Conservation (phyloP, 805 yeast species). For the Starmera dryadoides region DNA sequence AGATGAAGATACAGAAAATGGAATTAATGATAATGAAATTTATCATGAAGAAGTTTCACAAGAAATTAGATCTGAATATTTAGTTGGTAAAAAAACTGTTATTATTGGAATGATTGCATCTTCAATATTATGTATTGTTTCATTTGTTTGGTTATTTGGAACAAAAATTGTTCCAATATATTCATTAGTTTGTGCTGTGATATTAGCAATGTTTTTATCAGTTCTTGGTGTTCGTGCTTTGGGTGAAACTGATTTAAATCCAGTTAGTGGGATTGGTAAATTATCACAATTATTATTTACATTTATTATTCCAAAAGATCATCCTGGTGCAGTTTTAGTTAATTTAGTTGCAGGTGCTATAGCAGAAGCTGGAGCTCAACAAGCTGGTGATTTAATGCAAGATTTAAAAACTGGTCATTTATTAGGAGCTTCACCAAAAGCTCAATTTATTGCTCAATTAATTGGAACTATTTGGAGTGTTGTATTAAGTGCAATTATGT, state of each 20-base stretch:
- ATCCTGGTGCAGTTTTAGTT: constrained; percentile 76
- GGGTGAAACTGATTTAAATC: constrained; percentile 95
- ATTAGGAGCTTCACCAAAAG: constrained; percentile 85
- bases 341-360: constrained; percentile 94
- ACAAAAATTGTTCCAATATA: constrained; percentile 56
- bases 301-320: constrained; percentile 59
- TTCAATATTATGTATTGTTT: constrained; percentile 55
- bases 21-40: not conserved
- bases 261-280: constrained; percentile 95
- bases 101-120: constrained; percentile 58
- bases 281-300: constrained; percentile 88
- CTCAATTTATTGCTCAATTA: constrained; percentile 86
- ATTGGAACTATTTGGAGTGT: constrained; percentile 86
- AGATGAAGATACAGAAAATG: not conserved
- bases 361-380: constrained; percentile 98
- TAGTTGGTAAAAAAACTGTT: constrained; percentile 45
- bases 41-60: constrained; percentile 23
- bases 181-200: constrained; percentile 59
- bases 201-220: constrained; percentile 72
- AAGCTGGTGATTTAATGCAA: constrained; percentile 97
- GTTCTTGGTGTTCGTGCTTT: constrained; percentile 87
- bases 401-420: constrained; percentile 92
- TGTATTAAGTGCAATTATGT: constrained; percentile 72
- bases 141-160: constrained; percentile 67
- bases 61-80: constrained; percentile 34